Evolutionary conservation across 139 green algal genomes (phyloP), one percentile per base, ranked within the genome.

Genomic region (Micractinium conductrix): DNA sequence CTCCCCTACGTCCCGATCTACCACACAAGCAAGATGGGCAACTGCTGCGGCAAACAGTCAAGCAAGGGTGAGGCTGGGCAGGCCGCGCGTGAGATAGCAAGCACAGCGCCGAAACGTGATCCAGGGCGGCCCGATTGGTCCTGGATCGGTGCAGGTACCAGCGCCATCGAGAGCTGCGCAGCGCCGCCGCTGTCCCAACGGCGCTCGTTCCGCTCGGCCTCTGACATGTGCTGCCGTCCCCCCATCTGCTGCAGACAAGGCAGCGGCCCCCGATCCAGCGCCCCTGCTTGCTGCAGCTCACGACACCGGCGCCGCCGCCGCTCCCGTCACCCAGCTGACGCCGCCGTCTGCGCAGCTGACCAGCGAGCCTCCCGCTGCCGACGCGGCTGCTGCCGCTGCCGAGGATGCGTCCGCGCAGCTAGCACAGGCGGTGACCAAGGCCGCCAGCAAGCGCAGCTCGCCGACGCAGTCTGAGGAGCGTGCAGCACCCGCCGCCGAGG

Each of bases 361-460:
- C 33, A 40, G 43, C 33, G 65, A 33, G 8, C 65, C 65, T 9
- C 33, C 65, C 1, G 42, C 8, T 10, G 70, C 30, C 6, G 43
- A 42, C 8, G 44, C 70, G 28, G 70, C 70, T 28, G 70, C 70
- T 2, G 70, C 70, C 28, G 70, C 45, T 8, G 70, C 70, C 5
- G 70, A 78, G 70, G 45, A 78, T 22, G 70, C 70, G 2, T 78
- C 70, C 28, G 42, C 42, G 12, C 42, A 78, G 70, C 42, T 78
- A 24, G 28, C 44, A 12, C 3, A 78, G 42, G 70, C 70, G 42
- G 70, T 78, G 70, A n/a, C 70, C 70, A 78, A 78, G 70, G 70
- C 70, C 10, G 70, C 70, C 70, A 58, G 42, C 70, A 78, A 40
- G 70, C 70, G 45, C 70, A 78, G 70, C 70, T 58, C 42, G 22